Base-by-base conservation (phyloP, 176 grass and related monocot species). In the Triticum dicoccoides region DNA sequence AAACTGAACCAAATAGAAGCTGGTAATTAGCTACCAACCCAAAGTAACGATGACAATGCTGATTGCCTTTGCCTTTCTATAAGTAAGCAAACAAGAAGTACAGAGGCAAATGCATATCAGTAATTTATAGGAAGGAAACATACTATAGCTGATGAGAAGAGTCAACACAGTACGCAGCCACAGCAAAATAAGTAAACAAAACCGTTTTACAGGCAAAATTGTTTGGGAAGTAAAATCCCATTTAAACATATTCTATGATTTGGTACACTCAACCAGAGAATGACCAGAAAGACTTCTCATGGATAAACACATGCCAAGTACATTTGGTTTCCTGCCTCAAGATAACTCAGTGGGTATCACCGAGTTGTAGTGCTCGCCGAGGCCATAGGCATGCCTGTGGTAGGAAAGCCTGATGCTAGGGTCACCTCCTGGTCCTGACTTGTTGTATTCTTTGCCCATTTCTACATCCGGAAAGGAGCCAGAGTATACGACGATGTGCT, bases 341-440 rank as follows among this genome's bases (percentile, higher is more conserved):
- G 59, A 80, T 61, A 70, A 83, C 34, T 78, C 66, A 3, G 83
- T 58, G 4, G 94, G 88, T 76, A 94, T 76, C 78, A 94, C 90
- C 5, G 97, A 98, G 76, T 98, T 98, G 69, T 96, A 98, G 88
- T 96, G 97, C 93, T 98, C 97, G 3, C 97, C 97, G 3, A 98
- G 92, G 65, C 97, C 94, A 87, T 96, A 96, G n/a, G 92, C 92
- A 69, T 98, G 97, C 77, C 72, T 93, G 69, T 98, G 96, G 80
- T 91, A 98, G 1, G 97, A 98, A 62, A 98, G 75, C 88, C 88
- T 82, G 62, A 98, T 92, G 85, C 88, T 91, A 8, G 78, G 30
- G 64, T 86, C 87, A 71, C 51, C 85, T 58, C 47, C 88, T 20
- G 59, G 61, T 69, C 85, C 88, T 47, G 73, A 77, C 69, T 91